Conservation (phyloP, 2,329 filamentous ascomycete species). For the Diaporthe vaccinii region DNA sequence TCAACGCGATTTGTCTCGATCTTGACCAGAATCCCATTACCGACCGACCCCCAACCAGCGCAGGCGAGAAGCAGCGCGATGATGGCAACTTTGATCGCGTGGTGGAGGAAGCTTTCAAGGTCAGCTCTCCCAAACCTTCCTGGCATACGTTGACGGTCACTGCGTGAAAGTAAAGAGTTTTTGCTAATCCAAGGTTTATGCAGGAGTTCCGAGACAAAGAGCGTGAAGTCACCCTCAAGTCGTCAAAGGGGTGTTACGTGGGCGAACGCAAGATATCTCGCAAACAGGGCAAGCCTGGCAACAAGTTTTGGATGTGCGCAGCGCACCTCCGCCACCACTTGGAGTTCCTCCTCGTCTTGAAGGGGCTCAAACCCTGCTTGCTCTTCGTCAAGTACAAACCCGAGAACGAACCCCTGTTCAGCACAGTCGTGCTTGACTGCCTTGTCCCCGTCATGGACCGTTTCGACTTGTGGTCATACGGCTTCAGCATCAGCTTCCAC, state of each 20-base stretch:
- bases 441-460: constrained; percentile 4
- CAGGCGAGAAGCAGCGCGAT: background rate
- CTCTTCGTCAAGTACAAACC: background rate
- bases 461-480: constrained; percentile 1
- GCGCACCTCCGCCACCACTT: background rate
- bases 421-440: background rate
- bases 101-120: constrained; percentile 4
- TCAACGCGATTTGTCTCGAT: background rate
- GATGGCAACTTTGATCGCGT: background rate
- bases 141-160: too few relatives aligned
- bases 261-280: too few relatives aligned
- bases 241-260: background rate
- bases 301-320: background rate
- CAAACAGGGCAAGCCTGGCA: background rate
- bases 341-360: background rate
- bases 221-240: background rate
- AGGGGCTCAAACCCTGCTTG: background rate
- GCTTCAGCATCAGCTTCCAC: background rate
- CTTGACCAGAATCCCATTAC: background rate
- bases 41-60: background rate
- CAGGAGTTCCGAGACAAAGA: background rate
- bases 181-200: background rate
- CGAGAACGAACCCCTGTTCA: background rate
- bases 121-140: background rate
- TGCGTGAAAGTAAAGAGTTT: too few relatives aligned